phyloP scores from a whole-genome alignment of 192 early-diverging fungal genomes.

The Backusella sp. region DNA sequence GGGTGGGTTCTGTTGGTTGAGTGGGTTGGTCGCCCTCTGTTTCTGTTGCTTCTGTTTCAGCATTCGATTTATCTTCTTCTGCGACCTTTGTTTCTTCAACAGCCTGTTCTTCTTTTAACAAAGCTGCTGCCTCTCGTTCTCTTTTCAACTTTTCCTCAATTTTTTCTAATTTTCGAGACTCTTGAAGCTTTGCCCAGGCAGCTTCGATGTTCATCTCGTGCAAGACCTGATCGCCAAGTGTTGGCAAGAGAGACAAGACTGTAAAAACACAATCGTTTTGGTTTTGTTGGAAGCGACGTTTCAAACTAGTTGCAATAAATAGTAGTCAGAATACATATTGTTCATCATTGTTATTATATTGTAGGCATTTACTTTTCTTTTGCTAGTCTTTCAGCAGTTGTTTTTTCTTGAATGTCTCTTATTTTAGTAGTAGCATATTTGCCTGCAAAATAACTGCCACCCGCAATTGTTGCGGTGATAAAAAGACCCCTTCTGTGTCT shows the following conservation, averaged over 20 bases:
- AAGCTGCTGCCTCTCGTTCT: constrained; percentile 8
- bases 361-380: constrained; percentile 67
- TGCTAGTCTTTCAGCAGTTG: constrained; percentile 64
- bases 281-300: constrained; percentile 91
- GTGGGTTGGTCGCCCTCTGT: not conserved
- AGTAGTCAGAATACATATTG: not conserved
- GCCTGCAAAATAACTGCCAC: constrained; percentile 69
- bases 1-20: not conserved
- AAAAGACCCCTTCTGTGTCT: constrained; percentile 64
- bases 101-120: constrained; percentile 3
- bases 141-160: constrained; percentile 19
- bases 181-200: constrained; percentile 63
- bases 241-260: constrained; percentile 80
- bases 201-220: constrained; percentile 80
- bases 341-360: not conserved
- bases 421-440: constrained; percentile 74
- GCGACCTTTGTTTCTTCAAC: not conserved
- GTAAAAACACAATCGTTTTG: constrained; percentile 89
- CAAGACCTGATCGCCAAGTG: constrained; percentile 75
- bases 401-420: constrained; percentile 66
- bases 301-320: constrained; percentile 56
- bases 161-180: constrained; percentile 38
- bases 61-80: not conserved
- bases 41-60: not conserved
- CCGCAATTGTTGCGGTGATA: constrained; percentile 66